Evolutionary conservation across 352 stramenopile genomes (phyloP), one percentile per base, ranked within the genome.

Genomic region (Pelagophyceae sp.): DNA sequence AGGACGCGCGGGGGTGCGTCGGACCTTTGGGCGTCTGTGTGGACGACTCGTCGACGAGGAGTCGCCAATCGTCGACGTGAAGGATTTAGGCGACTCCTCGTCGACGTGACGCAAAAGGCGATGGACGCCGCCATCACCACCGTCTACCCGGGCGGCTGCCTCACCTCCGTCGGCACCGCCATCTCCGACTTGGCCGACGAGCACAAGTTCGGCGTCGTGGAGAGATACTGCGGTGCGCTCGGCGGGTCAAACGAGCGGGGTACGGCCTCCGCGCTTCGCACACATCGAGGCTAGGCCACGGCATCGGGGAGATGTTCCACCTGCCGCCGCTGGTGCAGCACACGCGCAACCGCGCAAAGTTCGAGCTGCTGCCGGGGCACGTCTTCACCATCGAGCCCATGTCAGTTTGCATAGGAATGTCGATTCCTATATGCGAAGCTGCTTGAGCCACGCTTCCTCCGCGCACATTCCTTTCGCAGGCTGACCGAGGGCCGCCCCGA

Each of bases 301-400:
- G 96, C 51, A 98, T 99, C 75, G 90, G 92, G 50, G 82, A 89
- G 40, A 89, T 94, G 64, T 98, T 99, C 78, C 95, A 99, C 83
- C 94, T 87, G 82, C 81, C 94, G 76, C 95, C 95, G 17, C 97
- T 96, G 85, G 95, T 99, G 88, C 60, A 87, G 78, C 87, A 89
- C 79, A 89, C 82, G 70, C 82, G 82, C 20, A 90, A 91, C 71
- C 54, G 76, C n/a, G 80, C 89, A 35, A 78, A 75, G 50, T 78
- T 94, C 38, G 77, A 86, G 69, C 74, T 92, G 25, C 29, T 84
- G 54, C 82, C 86, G 6, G 95, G 95, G 33, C 98, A 98, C 94
- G 93, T 97, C 32, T 98, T 99, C 86, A 99, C 96, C 0, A 97
- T 99, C 79, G 96, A 99, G 86, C 95, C 96, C 0, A 97, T 97